Evolutionary conservation across 768 basidiomycete species (phyloP).

Genomic region (Mycena kentingensis): DNA sequence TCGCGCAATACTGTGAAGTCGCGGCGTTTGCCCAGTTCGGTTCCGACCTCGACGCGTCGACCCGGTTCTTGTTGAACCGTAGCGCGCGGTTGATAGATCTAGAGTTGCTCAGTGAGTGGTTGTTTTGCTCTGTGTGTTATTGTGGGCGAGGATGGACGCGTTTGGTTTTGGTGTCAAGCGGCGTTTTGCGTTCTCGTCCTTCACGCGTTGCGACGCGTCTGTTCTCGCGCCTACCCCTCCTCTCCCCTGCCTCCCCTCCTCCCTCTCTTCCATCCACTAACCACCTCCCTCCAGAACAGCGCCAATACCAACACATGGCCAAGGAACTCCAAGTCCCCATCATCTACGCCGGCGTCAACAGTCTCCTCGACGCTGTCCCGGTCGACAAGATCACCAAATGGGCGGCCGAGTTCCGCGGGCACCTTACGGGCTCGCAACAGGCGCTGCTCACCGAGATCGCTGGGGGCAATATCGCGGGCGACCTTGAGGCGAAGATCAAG

Average conservation of each 20-base stretch:
- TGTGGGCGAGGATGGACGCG: constrained; percentile 10
- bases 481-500: constrained; percentile 94
- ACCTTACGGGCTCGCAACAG: constrained; percentile 74
- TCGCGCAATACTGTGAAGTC: constrained; percentile 99
- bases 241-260: neutral
- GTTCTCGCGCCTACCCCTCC: neutral
- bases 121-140: neutral
- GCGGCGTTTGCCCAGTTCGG: constrained; percentile 99
- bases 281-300: constrained; percentile 73
- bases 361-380: constrained; percentile 95
- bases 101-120: constrained; percentile 90
- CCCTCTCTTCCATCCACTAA: neutral
- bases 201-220: too few relatives aligned
- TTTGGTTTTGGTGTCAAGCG: too few relatives aligned
- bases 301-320: constrained; percentile 93
- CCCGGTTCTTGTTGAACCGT: constrained; percentile 96
- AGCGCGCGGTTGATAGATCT: constrained; percentile 97
- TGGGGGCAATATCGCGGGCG: constrained; percentile 80
- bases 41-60: constrained; percentile 99
- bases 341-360: constrained; percentile 99
- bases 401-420: constrained; percentile 90
- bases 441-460: constrained; percentile 84
- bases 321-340: constrained; percentile 98
- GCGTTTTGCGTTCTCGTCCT: too few relatives aligned
- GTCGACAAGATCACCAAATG: constrained; percentile 93